phyloP scores from a whole-genome alignment of 768 basidiomycete genomes.

The Mycena amicta region DNA sequence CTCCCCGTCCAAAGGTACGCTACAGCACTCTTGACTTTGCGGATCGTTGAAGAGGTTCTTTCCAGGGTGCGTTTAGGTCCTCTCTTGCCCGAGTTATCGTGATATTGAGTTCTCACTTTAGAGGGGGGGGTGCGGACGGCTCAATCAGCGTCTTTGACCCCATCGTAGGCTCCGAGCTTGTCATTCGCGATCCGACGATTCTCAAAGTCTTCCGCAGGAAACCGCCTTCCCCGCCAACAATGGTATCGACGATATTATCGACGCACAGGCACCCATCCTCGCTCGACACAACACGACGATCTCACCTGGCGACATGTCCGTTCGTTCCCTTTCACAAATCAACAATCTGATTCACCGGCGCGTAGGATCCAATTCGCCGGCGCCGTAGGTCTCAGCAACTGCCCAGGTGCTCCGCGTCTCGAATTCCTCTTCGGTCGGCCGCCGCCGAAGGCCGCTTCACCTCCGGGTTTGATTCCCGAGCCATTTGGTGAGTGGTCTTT shows the following conservation, averaged over 20 bases:
- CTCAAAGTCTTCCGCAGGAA: conserved; percentile 35
- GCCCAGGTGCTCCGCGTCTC: conserved; percentile 35
- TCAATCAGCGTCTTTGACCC: neutral
- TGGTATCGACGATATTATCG: conserved; percentile 33
- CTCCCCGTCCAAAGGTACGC: neutral
- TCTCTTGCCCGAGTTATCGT: neutral
- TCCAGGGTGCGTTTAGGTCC: neutral
- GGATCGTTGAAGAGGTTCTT: neutral
- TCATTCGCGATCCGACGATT: neutral
- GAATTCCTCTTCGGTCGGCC: conserved; percentile 33
- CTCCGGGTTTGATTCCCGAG: conserved; percentile 21
- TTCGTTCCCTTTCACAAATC: too few species aligned
- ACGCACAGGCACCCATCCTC: conserved; percentile 26
- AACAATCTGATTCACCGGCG: too few species aligned
- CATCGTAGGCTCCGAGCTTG: neutral
- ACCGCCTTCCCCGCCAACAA: conserved; percentile 31
- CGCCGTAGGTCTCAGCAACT: conserved; percentile 30
- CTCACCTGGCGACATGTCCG: conserved; percentile 33
- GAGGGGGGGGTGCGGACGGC: neutral
- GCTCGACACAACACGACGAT: conserved; percentile 20
- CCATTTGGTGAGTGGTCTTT: conserved; percentile 9
- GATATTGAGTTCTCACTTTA: neutral
- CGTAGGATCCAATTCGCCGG: conserved; percentile 33
- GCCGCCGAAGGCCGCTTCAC: conserved; percentile 11
- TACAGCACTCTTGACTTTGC: neutral